Evolutionary conservation across 768 basidiomycete genomes (phyloP).

Genomic region (Leucocoprinus leucothites): DNA sequence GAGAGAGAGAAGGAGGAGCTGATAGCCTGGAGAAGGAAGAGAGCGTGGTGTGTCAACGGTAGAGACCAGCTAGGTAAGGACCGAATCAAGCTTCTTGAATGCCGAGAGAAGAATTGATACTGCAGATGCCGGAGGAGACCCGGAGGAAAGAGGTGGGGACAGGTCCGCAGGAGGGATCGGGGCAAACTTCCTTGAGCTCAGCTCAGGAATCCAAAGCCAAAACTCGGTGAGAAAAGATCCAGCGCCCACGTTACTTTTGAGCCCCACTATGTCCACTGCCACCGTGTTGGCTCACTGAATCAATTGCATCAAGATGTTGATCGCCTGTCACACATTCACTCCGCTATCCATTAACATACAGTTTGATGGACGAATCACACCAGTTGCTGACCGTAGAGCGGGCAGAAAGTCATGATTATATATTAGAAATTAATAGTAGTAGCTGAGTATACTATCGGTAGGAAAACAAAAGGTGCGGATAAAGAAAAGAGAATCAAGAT

Average conservation of each 20-base stretch:
- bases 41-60: background rate
- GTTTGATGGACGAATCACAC: constrained; percentile 5
- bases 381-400: too few species aligned
- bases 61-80: constrained; percentile 6
- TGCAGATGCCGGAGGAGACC: background rate
- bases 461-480: background rate
- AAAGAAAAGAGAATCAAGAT: background rate
- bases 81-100: background rate
- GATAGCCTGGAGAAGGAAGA: background rate
- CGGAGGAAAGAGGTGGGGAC: background rate
- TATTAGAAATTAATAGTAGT: background rate
- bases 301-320: constrained; percentile 5
- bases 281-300: background rate
- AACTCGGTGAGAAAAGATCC: background rate
- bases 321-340: background rate
- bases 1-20: constrained; percentile 13
- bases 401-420: too few species aligned
- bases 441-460: background rate
- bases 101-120: background rate
- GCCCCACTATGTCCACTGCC: background rate
- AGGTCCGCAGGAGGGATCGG: background rate
- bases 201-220: constrained; percentile 5
- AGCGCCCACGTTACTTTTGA: background rate
- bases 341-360: too few species aligned
- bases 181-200: constrained; percentile 7